These are phyloP conservation scores for Maudiozyma saulgeensis DNA, from an alignment of 805 yeast species.

Conservation along the genomic window DNA sequence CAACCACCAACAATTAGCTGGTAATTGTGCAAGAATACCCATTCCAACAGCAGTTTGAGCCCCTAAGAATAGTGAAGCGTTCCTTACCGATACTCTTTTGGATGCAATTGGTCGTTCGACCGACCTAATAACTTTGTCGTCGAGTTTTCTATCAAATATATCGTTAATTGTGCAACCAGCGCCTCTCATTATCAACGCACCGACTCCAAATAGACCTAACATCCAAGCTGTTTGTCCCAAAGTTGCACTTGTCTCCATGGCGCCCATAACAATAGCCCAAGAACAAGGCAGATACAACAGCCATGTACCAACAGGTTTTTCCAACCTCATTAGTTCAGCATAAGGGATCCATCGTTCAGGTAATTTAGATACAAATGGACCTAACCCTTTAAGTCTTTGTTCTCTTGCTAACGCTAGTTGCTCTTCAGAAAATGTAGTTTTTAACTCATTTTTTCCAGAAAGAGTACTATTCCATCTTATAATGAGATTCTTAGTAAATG, in stretches of 20 bases:
- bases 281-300: slow-evolving; percentile 73
- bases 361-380: slow-evolving; percentile 46
- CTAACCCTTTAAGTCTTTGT: slow-evolving; percentile 40
- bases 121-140: slow-evolving; percentile 78
- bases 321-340: slow-evolving; percentile 84
- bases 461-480: neutral
- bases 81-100: slow-evolving; percentile 60
- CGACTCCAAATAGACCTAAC: slow-evolving; percentile 65
- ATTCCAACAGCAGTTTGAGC: slow-evolving; percentile 71
- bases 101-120: slow-evolving; percentile 88
- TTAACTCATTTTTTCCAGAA: neutral
- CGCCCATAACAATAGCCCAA: slow-evolving; percentile 92
- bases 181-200: slow-evolving; percentile 88
- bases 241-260: slow-evolving; percentile 63
- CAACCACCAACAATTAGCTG: slow-evolving; percentile 68
- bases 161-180: slow-evolving; percentile 97
- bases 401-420: slow-evolving; percentile 34
- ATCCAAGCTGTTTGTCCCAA: slow-evolving; percentile 50
- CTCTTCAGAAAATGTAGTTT: slow-evolving; percentile 18
- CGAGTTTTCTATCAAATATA: slow-evolving; percentile 73
- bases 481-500: too few species aligned
- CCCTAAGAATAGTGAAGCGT: slow-evolving; percentile 62
- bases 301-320: slow-evolving; percentile 94
- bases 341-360: slow-evolving; percentile 79
- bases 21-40: slow-evolving; percentile 60